Conservation (phyloP, 176 grass and related monocot genomes). For the Musa beccarii region DNA sequence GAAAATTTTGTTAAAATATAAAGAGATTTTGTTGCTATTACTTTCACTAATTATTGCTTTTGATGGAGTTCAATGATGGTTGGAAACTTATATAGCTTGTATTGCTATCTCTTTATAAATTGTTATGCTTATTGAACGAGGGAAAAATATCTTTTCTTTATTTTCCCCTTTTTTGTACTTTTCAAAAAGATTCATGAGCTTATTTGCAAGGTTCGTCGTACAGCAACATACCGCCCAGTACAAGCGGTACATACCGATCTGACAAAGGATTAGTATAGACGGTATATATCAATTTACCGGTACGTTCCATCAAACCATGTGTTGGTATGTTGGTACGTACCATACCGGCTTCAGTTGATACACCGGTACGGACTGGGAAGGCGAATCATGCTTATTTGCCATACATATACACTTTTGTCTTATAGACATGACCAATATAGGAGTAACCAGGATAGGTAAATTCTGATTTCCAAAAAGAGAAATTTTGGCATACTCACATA, state of each 20-base stretch:
- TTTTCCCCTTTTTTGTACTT: too few relatives aligned
- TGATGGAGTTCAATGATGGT: background rate
- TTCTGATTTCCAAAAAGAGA: background rate
- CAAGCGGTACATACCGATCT: too few relatives aligned
- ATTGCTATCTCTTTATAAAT: background rate
- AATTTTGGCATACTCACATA: conserved; percentile 47
- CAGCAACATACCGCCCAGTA: too few relatives aligned
- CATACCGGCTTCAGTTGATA: too few relatives aligned
- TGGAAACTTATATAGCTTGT: background rate
- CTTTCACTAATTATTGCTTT: background rate
- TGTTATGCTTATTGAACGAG: conserved; percentile 1
- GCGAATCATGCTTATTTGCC: background rate
- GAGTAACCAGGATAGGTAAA: background rate
- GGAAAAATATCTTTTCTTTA: background rate
- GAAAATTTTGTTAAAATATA: background rate
- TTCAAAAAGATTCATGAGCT: too few relatives aligned
- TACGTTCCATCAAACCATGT: too few relatives aligned
- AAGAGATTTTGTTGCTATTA: background rate
- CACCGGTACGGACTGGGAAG: too few relatives aligned
- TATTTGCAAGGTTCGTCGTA: too few relatives aligned
- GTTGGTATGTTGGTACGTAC: too few relatives aligned
- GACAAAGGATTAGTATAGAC: too few relatives aligned
- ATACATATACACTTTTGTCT: background rate
- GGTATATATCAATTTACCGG: too few relatives aligned
- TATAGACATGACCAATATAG: background rate